These are phyloP conservation scores for Syzygium jambos DNA, from an alignment of 345 rosid species.

Conservation along the genomic window DNA sequence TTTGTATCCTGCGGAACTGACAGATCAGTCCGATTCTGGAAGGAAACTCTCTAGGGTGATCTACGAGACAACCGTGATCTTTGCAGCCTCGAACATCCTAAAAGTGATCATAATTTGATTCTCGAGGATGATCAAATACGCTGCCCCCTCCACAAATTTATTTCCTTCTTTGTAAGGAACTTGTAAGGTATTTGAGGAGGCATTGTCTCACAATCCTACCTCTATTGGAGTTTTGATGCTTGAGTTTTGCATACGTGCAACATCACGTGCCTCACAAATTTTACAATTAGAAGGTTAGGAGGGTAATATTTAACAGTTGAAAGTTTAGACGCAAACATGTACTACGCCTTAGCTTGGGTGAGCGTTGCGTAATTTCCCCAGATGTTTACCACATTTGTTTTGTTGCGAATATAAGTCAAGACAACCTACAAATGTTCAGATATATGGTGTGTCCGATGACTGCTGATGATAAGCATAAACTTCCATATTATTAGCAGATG, in stretches of 20 bases:
- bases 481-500: background rate
- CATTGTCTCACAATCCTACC: background rate
- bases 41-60: conserved; percentile 20
- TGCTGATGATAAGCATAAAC: background rate
- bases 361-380: background rate
- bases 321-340: background rate
- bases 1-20: conserved; percentile 55
- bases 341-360: background rate
- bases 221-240: background rate
- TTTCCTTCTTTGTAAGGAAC: background rate
- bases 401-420: background rate
- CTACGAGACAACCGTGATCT: background rate
- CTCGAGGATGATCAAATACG: background rate
- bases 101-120: background rate
- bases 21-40: conserved; percentile 56
- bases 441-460: background rate
- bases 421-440: background rate
- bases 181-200: background rate
- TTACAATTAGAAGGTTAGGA: background rate
- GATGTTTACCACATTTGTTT: background rate
- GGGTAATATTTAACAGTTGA: background rate
- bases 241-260: background rate
- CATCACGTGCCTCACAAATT: background rate
- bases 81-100: background rate
- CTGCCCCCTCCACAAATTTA: background rate